Evolutionary conservation across 352 stramenopile genomes (phyloP).

Genomic region (Pythium aristosporum): DNA sequence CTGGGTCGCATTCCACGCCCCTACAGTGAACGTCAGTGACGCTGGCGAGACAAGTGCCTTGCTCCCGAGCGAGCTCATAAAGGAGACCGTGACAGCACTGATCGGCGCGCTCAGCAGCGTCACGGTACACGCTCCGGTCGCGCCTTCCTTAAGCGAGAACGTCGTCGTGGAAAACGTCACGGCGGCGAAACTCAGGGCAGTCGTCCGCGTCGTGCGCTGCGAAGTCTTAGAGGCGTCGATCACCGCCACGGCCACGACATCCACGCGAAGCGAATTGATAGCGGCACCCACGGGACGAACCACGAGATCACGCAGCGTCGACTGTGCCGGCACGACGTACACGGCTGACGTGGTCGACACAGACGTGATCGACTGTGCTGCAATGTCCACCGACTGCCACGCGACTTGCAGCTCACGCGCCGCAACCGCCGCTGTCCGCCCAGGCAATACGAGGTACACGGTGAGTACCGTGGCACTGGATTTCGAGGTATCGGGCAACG

Average conservation of each 20-base stretch:
- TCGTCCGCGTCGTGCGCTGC: conserved; percentile 29
- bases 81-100: conserved; percentile 32
- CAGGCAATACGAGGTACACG: conserved; percentile 34
- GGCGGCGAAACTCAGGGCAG: conserved; percentile 34
- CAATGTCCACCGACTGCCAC: conserved; percentile 34
- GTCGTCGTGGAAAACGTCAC: conserved; percentile 39
- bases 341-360: conserved; percentile 32
- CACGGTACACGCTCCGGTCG: conserved; percentile 23
- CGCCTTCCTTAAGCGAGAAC: conserved; percentile 47
- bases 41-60: conserved; percentile 34
- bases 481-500: conserved; percentile 34
- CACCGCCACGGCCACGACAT: conserved; percentile 29
- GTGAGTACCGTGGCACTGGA: conserved; percentile 31
- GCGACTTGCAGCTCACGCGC: conserved; percentile 34
- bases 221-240: conserved; percentile 51
- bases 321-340: conserved; percentile 35
- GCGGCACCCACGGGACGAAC: conserved; percentile 19
- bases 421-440: conserved; percentile 12
- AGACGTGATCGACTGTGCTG: conserved; percentile 28
- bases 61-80: conserved; percentile 28
- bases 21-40: conserved; percentile 30
- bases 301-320: conserved; percentile 27
- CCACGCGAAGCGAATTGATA: conserved; percentile 6
- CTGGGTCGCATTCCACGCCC: conserved; percentile 36
- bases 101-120: conserved; percentile 43